Conservation (phyloP, 495 filamentous ascomycete genomes). For the Annulohypoxylon stygium region DNA sequence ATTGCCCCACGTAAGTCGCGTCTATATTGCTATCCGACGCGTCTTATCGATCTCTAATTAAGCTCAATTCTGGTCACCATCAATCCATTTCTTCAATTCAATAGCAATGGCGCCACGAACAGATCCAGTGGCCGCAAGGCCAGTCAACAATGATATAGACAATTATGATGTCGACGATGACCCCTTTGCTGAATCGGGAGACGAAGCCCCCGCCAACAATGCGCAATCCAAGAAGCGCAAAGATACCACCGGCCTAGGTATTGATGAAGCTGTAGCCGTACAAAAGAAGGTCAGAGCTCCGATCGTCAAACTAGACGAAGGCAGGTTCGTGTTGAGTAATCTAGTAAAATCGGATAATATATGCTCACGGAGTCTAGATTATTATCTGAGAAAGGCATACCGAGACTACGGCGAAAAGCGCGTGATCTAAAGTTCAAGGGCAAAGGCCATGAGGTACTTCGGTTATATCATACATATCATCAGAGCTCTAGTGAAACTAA, state of each 20-base stretch:
- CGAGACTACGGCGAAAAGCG: slow-evolving; percentile 79
- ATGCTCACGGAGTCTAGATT: slow-evolving; percentile 63
- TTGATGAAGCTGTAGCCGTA: slow-evolving; percentile 89
- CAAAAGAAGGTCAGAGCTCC: slow-evolving; percentile 77
- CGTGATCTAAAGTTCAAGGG: slow-evolving; percentile 85
- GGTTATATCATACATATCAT: not conserved
- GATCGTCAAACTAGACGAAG: slow-evolving; percentile 87
- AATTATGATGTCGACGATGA: slow-evolving; percentile 74
- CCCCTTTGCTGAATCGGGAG: slow-evolving; percentile 44
- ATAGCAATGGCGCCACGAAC: slow-evolving; percentile 42
- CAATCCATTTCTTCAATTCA: slow-evolving; percentile 6
- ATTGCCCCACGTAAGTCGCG: slow-evolving; percentile 45
- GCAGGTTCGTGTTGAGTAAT: slow-evolving; percentile 63
- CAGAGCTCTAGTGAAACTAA: not conserved
- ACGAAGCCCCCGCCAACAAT: slow-evolving; percentile 50
- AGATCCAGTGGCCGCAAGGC: slow-evolving; percentile 30
- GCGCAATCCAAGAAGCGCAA: slow-evolving; percentile 52
- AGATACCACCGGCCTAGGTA: slow-evolving; percentile 67
- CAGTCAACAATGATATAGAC: slow-evolving; percentile 70
- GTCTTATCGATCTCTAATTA: slow-evolving; percentile 15
- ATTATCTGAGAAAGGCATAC: slow-evolving; percentile 83
- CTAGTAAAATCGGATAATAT: not conserved
- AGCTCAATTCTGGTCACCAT: not conserved
- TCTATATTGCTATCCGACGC: slow-evolving; percentile 36
- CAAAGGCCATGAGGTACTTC: slow-evolving; percentile 88